Percentiles rank a stretch among this genome's conserved stretches.
phyloP scores from a whole-genome alignment of 768 basidiomycete species.

The Lentinula boryana region DNA sequence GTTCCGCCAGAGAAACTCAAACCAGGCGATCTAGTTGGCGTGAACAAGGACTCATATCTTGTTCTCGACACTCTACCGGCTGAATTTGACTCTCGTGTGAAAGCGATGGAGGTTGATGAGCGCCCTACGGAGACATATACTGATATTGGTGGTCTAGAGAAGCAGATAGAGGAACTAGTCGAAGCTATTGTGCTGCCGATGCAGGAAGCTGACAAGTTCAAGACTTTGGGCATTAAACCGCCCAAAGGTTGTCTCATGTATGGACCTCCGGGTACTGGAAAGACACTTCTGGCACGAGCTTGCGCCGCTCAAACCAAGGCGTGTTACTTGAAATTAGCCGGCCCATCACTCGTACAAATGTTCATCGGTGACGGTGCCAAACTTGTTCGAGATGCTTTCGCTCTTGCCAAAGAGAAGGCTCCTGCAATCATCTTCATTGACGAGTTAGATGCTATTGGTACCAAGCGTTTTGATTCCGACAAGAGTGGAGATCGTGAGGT shows the following conservation, averaged over 20 bases:
- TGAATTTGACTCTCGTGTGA: constrained; percentile 97
- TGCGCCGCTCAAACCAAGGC: constrained; percentile 98
- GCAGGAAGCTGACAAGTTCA: constrained; percentile 98
- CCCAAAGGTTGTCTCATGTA: constrained; percentile 99
- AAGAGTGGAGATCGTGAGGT: constrained; percentile 99
- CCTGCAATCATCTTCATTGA: constrained; percentile 99
- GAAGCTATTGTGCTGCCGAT: constrained; percentile 98
- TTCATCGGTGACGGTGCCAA: constrained; percentile 99
- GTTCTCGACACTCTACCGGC: constrained; percentile 92
- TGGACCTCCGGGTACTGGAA: constrained; percentile 97
- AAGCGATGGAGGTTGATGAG: constrained; percentile 99
- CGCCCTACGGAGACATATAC: constrained; percentile 96
- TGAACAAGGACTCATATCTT: constrained; percentile 99
- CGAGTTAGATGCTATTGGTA: constrained; percentile 97
- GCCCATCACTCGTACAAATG: constrained; percentile 98
- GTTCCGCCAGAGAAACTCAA: constrained; percentile 88
- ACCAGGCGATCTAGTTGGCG: constrained; percentile 93
- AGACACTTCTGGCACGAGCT: constrained; percentile 94
- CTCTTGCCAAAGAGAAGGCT: constrained; percentile 95
- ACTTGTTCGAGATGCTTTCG: constrained; percentile 96
- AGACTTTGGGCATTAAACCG: constrained; percentile 94
- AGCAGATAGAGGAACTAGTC: constrained; percentile 97
- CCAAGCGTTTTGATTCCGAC: constrained; percentile 97
- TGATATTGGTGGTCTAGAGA: constrained; percentile 96
- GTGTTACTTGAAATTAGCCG: constrained; percentile 96